Evolutionary conservation across 1,284 basidiomycete genomes (phyloP), one percentile per base, ranked within the genome.

Genomic region (Cryptococcus jaspeensis): DNA sequence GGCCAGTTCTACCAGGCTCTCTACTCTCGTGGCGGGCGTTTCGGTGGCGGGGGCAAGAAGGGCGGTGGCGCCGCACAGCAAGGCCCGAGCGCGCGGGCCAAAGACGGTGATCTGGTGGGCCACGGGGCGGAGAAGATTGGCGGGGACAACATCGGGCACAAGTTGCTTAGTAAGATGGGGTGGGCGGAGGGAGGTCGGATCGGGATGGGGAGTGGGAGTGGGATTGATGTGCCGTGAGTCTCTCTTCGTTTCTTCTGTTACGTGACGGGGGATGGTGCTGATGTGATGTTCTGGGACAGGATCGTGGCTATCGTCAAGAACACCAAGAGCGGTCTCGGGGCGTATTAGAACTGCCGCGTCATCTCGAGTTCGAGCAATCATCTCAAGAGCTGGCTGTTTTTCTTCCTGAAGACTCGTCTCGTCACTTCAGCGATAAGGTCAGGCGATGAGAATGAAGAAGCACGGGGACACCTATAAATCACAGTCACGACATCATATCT

Each of bases 271-370:
- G 41, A 16, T 28, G 16, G 39, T 35, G 58, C 20, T 59, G 59
- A 59, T 56, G 60, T 59, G 36, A 40, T 28, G 5, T 39, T 12
- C 32, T 9, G 41, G 20, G 15, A 5, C 49, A 79, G 77, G 1
- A 77, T 79, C 56, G 67, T 78, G 42, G 78, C 78, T 0, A 71
- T 78, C 13, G 77, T 79, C 39, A 79, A 79, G 63, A 75, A 77
- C 54, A 76, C 75, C n/a, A 79, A 79, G 67, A 67, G 61, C 22
- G 77, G 77, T 45, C 62, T 79, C 1, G 77, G 77, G n/a, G 70
- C 72, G 6, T 74, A 58, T 59, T 36, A 16, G 28, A n/a, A n/a
- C n/a, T n/a, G n/a, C n/a, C n/a, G n/a, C n/a, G n/a, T n/a, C n/a
- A n/a, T n/a, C n/a, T n/a, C n/a, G n/a, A n/a, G n/a, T n/a, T n/a